Evolutionary conservation across 208 protist species (phyloP).

Genomic region (Acanthamoeba castellanii): DNA sequence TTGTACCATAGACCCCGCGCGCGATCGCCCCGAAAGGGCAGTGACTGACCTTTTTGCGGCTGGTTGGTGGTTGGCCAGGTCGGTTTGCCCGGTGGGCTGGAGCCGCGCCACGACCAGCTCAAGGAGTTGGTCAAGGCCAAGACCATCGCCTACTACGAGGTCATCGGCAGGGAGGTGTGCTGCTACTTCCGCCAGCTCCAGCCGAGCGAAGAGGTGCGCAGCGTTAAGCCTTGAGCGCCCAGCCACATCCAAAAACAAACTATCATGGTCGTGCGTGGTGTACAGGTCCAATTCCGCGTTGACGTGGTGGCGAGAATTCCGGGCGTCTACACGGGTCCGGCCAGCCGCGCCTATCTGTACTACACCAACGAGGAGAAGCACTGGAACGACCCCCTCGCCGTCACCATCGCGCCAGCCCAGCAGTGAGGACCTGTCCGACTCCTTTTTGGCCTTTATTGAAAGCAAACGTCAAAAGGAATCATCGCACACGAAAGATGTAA

Average conservation of each 20-base stretch:
- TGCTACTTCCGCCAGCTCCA: slow-evolving; percentile 45
- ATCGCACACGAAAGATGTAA: too few relatives aligned
- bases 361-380: slow-evolving; percentile 72
- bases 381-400: slow-evolving; percentile 17
- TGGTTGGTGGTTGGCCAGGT: background rate
- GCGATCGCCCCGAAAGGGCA: too few relatives aligned
- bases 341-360: slow-evolving; percentile 70
- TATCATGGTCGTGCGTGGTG: background rate
- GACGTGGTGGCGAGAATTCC: slow-evolving; percentile 69
- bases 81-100: slow-evolving; percentile 65
- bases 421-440: too few relatives aligned
- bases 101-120: slow-evolving; percentile 71
- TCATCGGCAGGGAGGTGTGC: slow-evolving; percentile 63
- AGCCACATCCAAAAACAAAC: too few relatives aligned
- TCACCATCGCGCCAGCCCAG: background rate
- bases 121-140: slow-evolving; percentile 64
- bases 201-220: slow-evolving; percentile 2
- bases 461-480: too few relatives aligned
- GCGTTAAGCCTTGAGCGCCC: background rate
- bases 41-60: too few relatives aligned
- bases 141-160: slow-evolving; percentile 45
- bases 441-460: too few relatives aligned
- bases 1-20: background rate
- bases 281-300: slow-evolving; percentile 9
- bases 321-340: slow-evolving; percentile 42